A percentile compares a stretch with the other conserved stretches of the same genome.
Evolutionary conservation across 2,329 filamentous ascomycete genomes (phyloP).

Genomic region (Alternaria viburni): DNA sequence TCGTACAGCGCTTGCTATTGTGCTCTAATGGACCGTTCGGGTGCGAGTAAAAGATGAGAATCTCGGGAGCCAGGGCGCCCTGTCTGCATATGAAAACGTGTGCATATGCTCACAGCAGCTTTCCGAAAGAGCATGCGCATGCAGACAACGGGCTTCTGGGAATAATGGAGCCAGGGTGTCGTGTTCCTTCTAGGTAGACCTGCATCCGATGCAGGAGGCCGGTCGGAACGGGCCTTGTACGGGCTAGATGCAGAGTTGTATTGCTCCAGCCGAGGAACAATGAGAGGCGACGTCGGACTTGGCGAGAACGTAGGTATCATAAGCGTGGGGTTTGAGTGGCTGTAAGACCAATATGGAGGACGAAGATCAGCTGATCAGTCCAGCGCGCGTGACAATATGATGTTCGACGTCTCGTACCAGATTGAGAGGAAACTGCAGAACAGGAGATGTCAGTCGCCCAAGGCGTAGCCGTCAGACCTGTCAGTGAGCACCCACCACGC

Average conservation of each 20-base stretch:
- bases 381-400: background rate
- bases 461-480: background rate
- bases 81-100: conserved; percentile 3
- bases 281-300: conserved; percentile 3
- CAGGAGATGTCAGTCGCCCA: background rate
- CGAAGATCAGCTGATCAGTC: background rate
- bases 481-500: background rate
- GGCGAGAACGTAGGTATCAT: conserved; percentile 5
- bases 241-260: background rate
- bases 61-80: conserved; percentile 11
- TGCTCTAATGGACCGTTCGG: background rate
- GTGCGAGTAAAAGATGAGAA: conserved; percentile 1
- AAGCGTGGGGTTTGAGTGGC: background rate
- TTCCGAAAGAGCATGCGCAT: background rate
- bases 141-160: background rate
- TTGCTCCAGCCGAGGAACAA: background rate
- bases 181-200: background rate
- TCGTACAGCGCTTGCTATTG: conserved; percentile 7
- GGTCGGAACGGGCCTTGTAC: background rate
- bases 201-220: conserved; percentile 7
- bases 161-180: conserved; percentile 11
- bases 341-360: background rate
- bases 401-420: background rate
- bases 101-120: background rate
- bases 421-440: background rate